Percentiles rank a stretch among this genome's conserved stretches.
phyloP scores from a whole-genome alignment of 2,329 filamentous ascomycete species.

The Ophiostoma piceae region DNA sequence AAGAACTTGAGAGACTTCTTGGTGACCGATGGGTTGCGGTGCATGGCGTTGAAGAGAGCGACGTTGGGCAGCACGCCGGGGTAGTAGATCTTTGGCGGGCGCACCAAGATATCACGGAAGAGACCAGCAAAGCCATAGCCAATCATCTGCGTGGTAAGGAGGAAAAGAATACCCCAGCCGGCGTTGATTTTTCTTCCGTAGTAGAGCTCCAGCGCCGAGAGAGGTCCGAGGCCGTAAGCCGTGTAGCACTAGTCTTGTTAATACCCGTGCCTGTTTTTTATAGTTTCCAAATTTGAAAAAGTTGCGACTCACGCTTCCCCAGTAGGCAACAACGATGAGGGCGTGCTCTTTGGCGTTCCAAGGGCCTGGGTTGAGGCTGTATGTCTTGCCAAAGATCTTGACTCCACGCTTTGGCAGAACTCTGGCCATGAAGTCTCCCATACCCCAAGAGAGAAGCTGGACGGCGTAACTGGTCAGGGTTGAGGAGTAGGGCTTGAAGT shows the following conservation, averaged over 20 bases:
- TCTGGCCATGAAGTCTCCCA: conserved; percentile 32
- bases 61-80: conserved; percentile 33
- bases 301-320: conserved; percentile 29
- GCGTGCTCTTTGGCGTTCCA: conserved; percentile 36
- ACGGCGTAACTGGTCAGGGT: conserved; percentile 33
- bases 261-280: background rate
- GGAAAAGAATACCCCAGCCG: conserved; percentile 32
- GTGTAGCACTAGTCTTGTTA: conserved; percentile 29
- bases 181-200: conserved; percentile 30
- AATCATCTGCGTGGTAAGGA: conserved; percentile 33
- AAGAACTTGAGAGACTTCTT: conserved; percentile 33
- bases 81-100: conserved; percentile 34
- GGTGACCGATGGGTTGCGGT: conserved; percentile 31
- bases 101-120: conserved; percentile 32
- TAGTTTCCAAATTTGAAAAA: background rate
- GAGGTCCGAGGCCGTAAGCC: conserved; percentile 32
- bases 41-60: conserved; percentile 33
- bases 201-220: conserved; percentile 32
- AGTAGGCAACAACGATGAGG: conserved; percentile 34
- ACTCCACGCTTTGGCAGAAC: conserved; percentile 30
- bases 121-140: conserved; percentile 33
- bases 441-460: conserved; percentile 34
- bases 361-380: conserved; percentile 34
- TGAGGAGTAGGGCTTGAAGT: conserved; percentile 33
- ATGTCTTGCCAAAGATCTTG: conserved; percentile 31